Percentiles rank a stretch among this genome's conserved stretches.
Conservation (phyloP, 345 rosid species). For the Mallotus nudiflorus region DNA sequence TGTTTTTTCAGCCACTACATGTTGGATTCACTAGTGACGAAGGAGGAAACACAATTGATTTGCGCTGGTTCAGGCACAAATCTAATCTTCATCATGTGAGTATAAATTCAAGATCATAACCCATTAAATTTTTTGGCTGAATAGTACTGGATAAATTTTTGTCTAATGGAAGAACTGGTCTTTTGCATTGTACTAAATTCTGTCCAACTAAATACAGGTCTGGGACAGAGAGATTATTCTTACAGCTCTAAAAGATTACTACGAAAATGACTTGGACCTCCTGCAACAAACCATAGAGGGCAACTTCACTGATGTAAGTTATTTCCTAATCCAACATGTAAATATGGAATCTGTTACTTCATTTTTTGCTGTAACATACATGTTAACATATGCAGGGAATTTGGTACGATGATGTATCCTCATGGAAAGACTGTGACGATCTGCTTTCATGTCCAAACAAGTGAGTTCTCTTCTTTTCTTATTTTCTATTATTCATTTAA, state of each 20-base stretch:
- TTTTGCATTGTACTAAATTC: neutral
- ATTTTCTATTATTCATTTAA: neutral
- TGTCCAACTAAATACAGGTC: constrained; percentile 43
- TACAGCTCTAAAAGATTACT: constrained; percentile 66
- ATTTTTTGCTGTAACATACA: no score
- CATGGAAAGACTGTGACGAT: constrained; percentile 78
- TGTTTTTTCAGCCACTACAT: constrained; percentile 81
- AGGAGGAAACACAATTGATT: constrained; percentile 83
- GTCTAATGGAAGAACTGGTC: no score
- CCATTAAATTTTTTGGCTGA: neutral
- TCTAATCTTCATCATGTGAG: constrained; percentile 92
- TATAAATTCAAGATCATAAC: neutral
- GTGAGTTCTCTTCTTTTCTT: constrained; percentile 31
- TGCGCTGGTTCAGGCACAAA: constrained; percentile 90
- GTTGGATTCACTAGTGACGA: constrained; percentile 75
- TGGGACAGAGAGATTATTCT: constrained; percentile 95
- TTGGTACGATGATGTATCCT: constrained; percentile 69
- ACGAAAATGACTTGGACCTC: constrained; percentile 67
- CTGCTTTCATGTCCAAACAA: constrained; percentile 64
- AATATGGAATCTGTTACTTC: no score
- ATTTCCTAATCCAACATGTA: no score
- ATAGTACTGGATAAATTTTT: no score
- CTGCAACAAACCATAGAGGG: constrained; percentile 63
- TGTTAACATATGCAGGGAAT: constrained; percentile 47
- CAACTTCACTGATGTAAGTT: constrained; percentile 72